Evolutionary conservation across 768 basidiomycete species (phyloP), one percentile per base, ranked within the genome.

Genomic region (Rhizopogon roseolus): DNA sequence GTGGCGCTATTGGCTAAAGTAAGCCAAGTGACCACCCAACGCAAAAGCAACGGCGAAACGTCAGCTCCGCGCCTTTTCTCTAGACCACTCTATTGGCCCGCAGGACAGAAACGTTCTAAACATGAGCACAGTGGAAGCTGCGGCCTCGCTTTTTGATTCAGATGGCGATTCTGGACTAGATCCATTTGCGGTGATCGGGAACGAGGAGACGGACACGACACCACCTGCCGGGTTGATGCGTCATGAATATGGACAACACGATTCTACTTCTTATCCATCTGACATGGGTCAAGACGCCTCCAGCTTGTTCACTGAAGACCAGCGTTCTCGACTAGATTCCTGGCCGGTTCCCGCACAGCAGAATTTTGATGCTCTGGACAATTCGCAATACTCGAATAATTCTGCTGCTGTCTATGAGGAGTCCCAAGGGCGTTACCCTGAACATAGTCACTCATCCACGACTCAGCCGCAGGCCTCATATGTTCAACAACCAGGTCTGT

Each of bases 121-220:
- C 63, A 86, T 87, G 85, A 79, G 74, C 66, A 74, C 76, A 60
- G 81, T 86, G 53, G 88, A 90, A 74, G 84, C 87, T 60, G 90
- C 90, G 36, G 86, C 89, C 49, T 84, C 87, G 54, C 85, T 93
- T 43, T 93, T 93, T 75, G 87, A 83, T 57, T 71, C 80, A 50
- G 80, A 81, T 32, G 60, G 58, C 37, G 86, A 89, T 64, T 63
- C 81, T 49, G 72, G 72, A 16, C 73, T 78, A 32, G 86, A 88
- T 71, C 80, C 81, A 50, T 88, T 88, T 72, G 79, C 85, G 56
- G 71, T 76, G 52, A 75, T 85, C 57, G 84, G 81, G 43, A 68
- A 72, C 55, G 64, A 68, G 54, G 57, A 59, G 49, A 59, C 62
- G 45, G 62, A 67, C 64, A 66, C 71, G 56, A 44, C 43, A 44